Conservation (phyloP, 1,139 yeast species). For the Debaryomyces subglobosus region DNA sequence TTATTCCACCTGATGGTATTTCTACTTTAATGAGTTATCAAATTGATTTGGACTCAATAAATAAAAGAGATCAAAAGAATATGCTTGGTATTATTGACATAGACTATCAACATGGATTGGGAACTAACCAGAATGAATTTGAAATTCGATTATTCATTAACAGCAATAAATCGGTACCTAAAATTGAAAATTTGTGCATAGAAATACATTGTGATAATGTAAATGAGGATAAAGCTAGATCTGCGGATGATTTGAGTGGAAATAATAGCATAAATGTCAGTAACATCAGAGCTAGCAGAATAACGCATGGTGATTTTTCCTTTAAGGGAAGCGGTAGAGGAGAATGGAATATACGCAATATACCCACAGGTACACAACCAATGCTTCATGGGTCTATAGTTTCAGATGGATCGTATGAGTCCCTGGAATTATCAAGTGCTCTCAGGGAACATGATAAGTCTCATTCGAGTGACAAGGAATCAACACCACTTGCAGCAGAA, state of each 20-base stretch:
- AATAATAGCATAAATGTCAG: slow-evolving; percentile 13
- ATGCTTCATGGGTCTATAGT: slow-evolving; percentile 60
- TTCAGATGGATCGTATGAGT: slow-evolving; percentile 18
- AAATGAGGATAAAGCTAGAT: slow-evolving; percentile 11
- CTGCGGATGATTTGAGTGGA: slow-evolving; percentile 10
- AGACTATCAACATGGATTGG: slow-evolving; percentile 64
- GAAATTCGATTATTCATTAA: slow-evolving; percentile 66
- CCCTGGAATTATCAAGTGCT: slow-evolving; percentile 7
- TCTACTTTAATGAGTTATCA: slow-evolving; percentile 67
- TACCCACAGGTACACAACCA: slow-evolving; percentile 70
- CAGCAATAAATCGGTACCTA: slow-evolving; percentile 51
- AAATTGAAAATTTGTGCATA: slow-evolving; percentile 59
- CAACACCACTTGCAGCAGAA: slow-evolving; percentile 4
- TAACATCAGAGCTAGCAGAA: slow-evolving; percentile 54
- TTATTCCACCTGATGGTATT: slow-evolving; percentile 89
- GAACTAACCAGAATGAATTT: slow-evolving; percentile 67
- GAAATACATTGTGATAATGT: slow-evolving; percentile 44
- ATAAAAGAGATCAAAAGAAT: slow-evolving; percentile 19
- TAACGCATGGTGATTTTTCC: slow-evolving; percentile 75
- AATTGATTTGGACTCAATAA: slow-evolving; percentile 44
- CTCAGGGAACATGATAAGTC: slow-evolving; percentile 6
- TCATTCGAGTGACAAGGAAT: slow-evolving; percentile 12
- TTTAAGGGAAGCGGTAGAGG: slow-evolving; percentile 56
- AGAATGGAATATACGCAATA: slow-evolving; percentile 70
- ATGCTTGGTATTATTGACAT: slow-evolving; percentile 60